These are phyloP conservation scores for Phaeophleospora eucalypticola DNA, from an alignment of 2,329 filamentous ascomycete genomes.

Conservation along the genomic window DNA sequence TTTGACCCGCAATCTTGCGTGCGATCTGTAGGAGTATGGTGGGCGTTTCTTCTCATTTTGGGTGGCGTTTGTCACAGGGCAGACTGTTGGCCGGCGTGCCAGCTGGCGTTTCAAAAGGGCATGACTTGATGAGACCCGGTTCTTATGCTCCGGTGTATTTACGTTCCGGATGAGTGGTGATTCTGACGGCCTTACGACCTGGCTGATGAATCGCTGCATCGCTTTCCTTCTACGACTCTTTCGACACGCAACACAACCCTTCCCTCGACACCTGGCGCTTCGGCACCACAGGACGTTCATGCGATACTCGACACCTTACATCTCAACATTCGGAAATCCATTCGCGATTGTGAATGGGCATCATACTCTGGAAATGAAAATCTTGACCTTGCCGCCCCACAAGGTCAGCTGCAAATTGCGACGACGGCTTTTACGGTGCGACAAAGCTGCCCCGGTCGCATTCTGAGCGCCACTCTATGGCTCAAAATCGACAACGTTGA, in stretches of 20 bases:
- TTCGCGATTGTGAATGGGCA: conserved; percentile 5
- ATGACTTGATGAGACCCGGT: conserved; percentile 29
- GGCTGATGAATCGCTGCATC: conserved; percentile 15
- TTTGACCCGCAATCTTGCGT: conserved; percentile 15
- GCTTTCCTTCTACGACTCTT: conserved; percentile 14
- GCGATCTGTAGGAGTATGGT: conserved; percentile 24
- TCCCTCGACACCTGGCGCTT: conserved; percentile 3
- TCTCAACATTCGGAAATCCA: conserved; percentile 5
- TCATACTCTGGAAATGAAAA: not conserved
- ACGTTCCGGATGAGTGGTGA: conserved; percentile 18
- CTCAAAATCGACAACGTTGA: conserved; percentile 26
- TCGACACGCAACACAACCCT: conserved; percentile 12
- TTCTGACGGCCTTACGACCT: conserved; percentile 11
- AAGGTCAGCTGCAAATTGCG: conserved; percentile 15
- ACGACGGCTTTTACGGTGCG: conserved; percentile 14
- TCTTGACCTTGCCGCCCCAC: conserved; percentile 21
- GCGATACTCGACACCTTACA: conserved; percentile 4
- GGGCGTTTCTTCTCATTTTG: conserved; percentile 18
- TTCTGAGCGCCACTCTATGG: conserved; percentile 13
- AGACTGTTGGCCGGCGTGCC: conserved; percentile 28
- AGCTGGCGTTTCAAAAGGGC: conserved; percentile 24
- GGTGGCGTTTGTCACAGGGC: conserved; percentile 15
- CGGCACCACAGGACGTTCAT: conserved; percentile 10
- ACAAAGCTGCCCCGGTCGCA: conserved; percentile 12
- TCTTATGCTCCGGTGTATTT: conserved; percentile 26